These are phyloP conservation scores for Boletus sp. DNA, from an alignment of 1,284 basidiomycete genomes.

Conservation along the genomic window DNA sequence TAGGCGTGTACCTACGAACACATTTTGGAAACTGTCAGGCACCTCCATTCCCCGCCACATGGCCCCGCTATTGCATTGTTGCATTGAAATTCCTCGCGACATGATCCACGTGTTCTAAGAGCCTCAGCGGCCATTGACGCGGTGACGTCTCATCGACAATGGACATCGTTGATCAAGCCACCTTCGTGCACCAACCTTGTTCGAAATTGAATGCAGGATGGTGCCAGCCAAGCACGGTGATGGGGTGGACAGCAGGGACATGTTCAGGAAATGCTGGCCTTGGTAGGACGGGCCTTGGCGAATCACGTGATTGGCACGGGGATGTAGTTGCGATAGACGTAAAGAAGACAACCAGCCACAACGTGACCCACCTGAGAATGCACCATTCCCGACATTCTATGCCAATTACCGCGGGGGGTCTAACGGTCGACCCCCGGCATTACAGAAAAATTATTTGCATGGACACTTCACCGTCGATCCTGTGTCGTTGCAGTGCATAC, in stretches of 20 bases:
- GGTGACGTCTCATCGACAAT: neutral
- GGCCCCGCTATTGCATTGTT: neutral
- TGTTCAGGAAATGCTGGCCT: too few relatives aligned
- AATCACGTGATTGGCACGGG: too few relatives aligned
- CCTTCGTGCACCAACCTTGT: neutral
- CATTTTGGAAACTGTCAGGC: neutral
- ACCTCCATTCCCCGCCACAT: neutral
- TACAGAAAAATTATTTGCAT: neutral
- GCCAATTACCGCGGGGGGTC: neutral
- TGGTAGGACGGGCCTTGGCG: too few relatives aligned
- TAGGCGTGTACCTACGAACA: neutral
- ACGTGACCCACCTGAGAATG: constrained; percentile 7
- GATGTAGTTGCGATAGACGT: too few relatives aligned
- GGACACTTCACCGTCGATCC: neutral
- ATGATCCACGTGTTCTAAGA: neutral
- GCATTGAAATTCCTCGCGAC: too few relatives aligned
- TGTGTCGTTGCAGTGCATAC: neutral
- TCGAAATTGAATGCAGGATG: constrained; percentile 1
- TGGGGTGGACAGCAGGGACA: neutral
- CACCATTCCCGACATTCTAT: neutral
- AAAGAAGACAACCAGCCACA: constrained; percentile 1
- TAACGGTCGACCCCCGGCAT: neutral
- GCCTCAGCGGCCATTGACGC: neutral
- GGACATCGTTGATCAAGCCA: too few relatives aligned
- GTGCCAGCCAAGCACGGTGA: neutral